Conservation (phyloP, 768 basidiomycete species). For the Pisolithus tinctorius region DNA sequence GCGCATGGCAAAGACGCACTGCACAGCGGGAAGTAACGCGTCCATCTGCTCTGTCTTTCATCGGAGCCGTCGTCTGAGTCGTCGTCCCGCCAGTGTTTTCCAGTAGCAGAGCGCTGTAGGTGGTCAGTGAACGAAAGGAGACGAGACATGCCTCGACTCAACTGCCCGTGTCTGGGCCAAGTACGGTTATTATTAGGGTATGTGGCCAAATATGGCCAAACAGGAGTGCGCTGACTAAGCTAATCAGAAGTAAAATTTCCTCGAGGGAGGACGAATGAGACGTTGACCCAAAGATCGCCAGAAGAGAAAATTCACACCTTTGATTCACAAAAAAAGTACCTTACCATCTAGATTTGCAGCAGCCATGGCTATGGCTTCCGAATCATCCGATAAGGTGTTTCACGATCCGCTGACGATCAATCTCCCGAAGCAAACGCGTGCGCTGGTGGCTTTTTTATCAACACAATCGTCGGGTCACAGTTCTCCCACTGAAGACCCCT, state of each 20-base stretch:
- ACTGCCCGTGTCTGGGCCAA: no score
- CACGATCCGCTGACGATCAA: conserved; percentile 58
- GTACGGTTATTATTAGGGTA: no score
- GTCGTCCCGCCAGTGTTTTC: background rate
- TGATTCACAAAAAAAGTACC: no score
- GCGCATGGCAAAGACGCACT: conserved; percentile 30
- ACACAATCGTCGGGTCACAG: conserved; percentile 33
- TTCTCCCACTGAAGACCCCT: background rate
- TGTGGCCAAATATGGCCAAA: no score
- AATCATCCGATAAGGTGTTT: conserved; percentile 8
- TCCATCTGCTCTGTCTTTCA: conserved; percentile 42
- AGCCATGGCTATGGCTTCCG: no score
- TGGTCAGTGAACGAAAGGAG: background rate
- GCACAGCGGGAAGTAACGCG: conserved; percentile 50
- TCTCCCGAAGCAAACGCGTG: conserved; percentile 44
- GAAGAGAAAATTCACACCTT: no score
- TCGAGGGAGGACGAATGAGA: no score
- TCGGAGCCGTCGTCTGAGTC: conserved; percentile 27
- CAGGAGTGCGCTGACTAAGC: no score
- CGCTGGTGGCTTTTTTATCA: conserved; percentile 40
- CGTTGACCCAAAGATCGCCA: no score
- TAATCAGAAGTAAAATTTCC: no score
- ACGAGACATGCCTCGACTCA: background rate
- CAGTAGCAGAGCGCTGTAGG: background rate
- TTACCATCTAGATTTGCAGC: no score